Percentiles rank a stretch among this genome's conserved stretches.
Conservation (phyloP, 805 yeast species). For the Kodamaea fukazawae region DNA sequence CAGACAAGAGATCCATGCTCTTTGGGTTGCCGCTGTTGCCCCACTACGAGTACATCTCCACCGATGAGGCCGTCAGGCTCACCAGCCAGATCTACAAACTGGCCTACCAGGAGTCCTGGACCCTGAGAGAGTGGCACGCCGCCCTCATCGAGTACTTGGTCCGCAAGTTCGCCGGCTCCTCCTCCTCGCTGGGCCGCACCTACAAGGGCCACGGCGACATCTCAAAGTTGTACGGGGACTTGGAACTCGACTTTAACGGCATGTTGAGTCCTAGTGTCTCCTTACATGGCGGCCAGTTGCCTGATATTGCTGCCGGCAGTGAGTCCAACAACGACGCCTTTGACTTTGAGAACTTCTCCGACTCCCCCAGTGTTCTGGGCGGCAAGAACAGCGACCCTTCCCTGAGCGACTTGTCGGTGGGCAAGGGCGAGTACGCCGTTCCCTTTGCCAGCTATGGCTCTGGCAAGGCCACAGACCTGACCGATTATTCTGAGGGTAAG, state of each 20-base stretch:
- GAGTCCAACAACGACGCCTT: not conserved
- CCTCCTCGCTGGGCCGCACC: conserved; percentile 13
- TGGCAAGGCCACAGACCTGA: too few species aligned
- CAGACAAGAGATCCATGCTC: conserved; percentile 60
- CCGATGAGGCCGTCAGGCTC: conserved; percentile 22
- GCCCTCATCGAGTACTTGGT: conserved; percentile 20
- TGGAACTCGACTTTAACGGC: conserved; percentile 14
- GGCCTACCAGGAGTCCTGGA: conserved; percentile 26
- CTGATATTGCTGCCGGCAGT: conserved; percentile 8
- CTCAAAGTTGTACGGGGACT: conserved; percentile 27
- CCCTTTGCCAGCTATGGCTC: too few species aligned
- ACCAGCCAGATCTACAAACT: conserved; percentile 18
- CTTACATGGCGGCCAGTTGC: conserved; percentile 6
- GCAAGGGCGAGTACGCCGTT: too few species aligned
- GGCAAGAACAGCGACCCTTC: not conserved
- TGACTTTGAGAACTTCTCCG: conserved; percentile 2
- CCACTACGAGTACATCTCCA: conserved; percentile 53
- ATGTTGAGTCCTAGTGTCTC: conserved; percentile 8
- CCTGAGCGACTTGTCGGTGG: too few species aligned
- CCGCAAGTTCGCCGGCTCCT: conserved; percentile 9
- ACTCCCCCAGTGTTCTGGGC: not conserved
- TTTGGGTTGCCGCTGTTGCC: conserved; percentile 78
- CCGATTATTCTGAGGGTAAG: too few species aligned
- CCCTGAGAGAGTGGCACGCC: conserved; percentile 26
- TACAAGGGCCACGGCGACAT: conserved; percentile 40